These are phyloP conservation scores for Chalciporus sp. DNA, from an alignment of 1,284 basidiomycete species.

Conservation along the genomic window DNA sequence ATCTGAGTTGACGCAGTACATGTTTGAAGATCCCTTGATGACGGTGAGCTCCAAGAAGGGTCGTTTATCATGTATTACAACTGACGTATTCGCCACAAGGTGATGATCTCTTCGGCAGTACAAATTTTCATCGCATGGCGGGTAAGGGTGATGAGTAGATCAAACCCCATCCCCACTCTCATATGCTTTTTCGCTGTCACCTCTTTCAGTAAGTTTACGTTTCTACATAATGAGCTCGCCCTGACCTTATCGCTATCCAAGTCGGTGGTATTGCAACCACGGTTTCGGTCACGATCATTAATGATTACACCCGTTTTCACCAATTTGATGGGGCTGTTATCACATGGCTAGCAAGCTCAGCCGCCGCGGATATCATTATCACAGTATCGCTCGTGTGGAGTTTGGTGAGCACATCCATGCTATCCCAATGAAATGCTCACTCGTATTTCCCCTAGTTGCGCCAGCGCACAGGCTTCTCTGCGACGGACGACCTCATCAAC, in stretches of 20 bases:
- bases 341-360: slow-evolving; percentile 50
- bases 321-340: slow-evolving; percentile 41
- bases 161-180: slow-evolving; percentile 38
- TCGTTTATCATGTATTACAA: background rate
- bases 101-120: slow-evolving; percentile 50
- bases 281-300: slow-evolving; percentile 23
- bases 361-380: slow-evolving; percentile 48
- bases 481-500: slow-evolving; percentile 18
- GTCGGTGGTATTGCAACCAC: slow-evolving; percentile 51
- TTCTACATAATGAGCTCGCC: background rate
- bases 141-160: slow-evolving; percentile 46
- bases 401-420: slow-evolving; percentile 38
- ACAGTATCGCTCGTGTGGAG: slow-evolving; percentile 45
- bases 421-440: background rate
- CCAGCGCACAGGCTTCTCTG: slow-evolving; percentile 19
- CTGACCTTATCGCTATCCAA: slow-evolving; percentile 14
- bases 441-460: slow-evolving; percentile 6
- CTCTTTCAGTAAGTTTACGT: slow-evolving; percentile 39
- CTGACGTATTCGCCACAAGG: slow-evolving; percentile 30
- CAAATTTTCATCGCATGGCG: slow-evolving; percentile 58
- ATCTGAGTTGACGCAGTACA: slow-evolving; percentile 1
- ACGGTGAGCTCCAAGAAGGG: slow-evolving; percentile 14
- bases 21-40: slow-evolving; percentile 17
- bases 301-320: slow-evolving; percentile 11
- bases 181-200: slow-evolving; percentile 41